Evolutionary conservation across 192 early-diverging fungal species (phyloP), one percentile per base, ranked within the genome.

Genomic region (Coemansia brasiliensis): DNA sequence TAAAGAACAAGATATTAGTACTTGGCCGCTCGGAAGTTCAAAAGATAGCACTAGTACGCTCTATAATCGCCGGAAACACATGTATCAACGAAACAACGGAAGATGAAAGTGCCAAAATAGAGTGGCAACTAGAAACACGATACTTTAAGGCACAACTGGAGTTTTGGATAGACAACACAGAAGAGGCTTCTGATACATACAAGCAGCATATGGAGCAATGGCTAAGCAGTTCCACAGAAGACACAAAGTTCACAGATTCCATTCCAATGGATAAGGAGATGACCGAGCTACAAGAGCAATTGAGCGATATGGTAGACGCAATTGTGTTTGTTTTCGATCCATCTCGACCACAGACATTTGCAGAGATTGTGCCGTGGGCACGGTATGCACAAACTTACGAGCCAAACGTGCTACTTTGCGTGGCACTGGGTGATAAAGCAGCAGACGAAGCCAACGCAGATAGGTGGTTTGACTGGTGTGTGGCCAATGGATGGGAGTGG

Each of bases 151-250:
- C 65, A 4, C 20, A 32, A 7, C 50, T 72, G 7, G 75, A 78
- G 58, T 65, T 78, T 21, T 78, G 75, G 75, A 48, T 69, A 7
- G 75, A 78, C 52, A 71, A 39, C 58, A 78, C 75, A 4, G 75
- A 78, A 6, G 48, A 17, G 13, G 58, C 68, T 2, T 25, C 69
- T 13, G 18, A 37, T 7, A 17, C 53, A 0, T 57, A 76, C 42
- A 20, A 11, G 2, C 39, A 67, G 44, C 51, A 53, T 12, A 68
- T 78, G 75, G 41, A 51, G 8, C 17, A 32, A 15, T 77, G 74
- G 74, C 59, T 77, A 5, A 56, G 37, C 26, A n/a, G 39, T n/a
- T 42, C 74, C 32, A 35, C 32, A 7, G 32, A 35, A 35, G 1
- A 35, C 32, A 35, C 32, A 5, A 35, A 7, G 7, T 10, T 7